Evolutionary conservation across 2,329 filamentous ascomycete genomes (phyloP).

Genomic region (Phoma sp.): DNA sequence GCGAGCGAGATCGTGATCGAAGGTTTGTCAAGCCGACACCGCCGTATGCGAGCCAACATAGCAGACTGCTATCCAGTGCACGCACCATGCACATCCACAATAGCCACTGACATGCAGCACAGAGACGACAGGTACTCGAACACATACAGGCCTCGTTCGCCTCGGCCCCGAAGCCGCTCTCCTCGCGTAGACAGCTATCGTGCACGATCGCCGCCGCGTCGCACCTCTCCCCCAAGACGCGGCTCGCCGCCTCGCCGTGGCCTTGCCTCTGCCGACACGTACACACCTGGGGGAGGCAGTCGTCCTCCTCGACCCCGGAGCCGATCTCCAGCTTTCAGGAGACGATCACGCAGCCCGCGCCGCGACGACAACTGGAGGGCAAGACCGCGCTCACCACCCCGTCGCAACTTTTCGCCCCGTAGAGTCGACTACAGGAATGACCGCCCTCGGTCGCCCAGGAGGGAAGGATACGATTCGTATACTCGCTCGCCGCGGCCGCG

Average conservation of each 20-base stretch:
- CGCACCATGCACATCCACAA: conserved; percentile 2
- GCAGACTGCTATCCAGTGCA: conserved; percentile 9
- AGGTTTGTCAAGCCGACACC: conserved; percentile 47
- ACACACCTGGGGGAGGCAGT: conserved; percentile 43
- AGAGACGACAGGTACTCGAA: conserved; percentile 48
- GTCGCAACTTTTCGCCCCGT: conserved; percentile 49
- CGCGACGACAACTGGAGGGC: conserved; percentile 52
- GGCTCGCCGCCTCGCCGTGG: conserved; percentile 40
- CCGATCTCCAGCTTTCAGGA: conserved; percentile 48
- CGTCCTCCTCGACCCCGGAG: conserved; percentile 46
- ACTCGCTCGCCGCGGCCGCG: conserved; percentile 50
- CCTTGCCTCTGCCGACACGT: conserved; percentile 48
- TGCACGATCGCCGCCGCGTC: conserved; percentile 36
- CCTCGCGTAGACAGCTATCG: conserved; percentile 48
- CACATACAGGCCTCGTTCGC: conserved; percentile 46
- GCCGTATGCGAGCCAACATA: conserved; percentile 18
- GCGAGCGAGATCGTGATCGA: conserved; percentile 51
- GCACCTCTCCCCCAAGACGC: conserved; percentile 28
- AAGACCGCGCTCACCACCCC: conserved; percentile 57
- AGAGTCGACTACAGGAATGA: conserved; percentile 48
- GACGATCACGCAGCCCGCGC: conserved; percentile 49
- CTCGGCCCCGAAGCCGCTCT: conserved; percentile 37
- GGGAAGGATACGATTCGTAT: conserved; percentile 48
- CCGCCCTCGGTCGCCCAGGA: conserved; percentile 48
- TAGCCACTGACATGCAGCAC: conserved; percentile 2